Evolutionary conservation across 2,329 filamentous ascomycete genomes (phyloP).

Genomic region (Dactylonectria macrodidyma): DNA sequence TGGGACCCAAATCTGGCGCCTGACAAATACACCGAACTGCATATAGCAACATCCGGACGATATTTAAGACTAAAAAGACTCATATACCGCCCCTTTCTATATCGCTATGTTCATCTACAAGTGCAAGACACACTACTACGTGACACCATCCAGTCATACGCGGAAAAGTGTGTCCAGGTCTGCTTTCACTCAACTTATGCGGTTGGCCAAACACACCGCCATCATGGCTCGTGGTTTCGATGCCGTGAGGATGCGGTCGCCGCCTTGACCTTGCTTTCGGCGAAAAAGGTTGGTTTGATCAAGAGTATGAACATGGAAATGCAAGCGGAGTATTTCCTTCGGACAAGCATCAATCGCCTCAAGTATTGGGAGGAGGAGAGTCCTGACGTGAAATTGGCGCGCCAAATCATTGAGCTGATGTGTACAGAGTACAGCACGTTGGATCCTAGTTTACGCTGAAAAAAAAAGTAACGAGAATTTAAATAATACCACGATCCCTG

Average conservation of each 20-base stretch:
- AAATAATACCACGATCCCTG: not conserved
- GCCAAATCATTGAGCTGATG: constrained; percentile 22
- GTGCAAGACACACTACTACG: not conserved
- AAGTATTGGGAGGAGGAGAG: constrained; percentile 25
- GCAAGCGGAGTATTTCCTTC: constrained; percentile 15
- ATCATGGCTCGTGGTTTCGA: constrained; percentile 24
- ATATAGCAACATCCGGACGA: constrained; percentile 21
- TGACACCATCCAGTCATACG: constrained; percentile 7
- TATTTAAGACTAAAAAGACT: constrained; percentile 9
- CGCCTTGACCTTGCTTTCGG: constrained; percentile 7
- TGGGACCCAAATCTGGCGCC: constrained; percentile 10
- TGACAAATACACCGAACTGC: constrained; percentile 20
- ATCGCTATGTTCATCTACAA: constrained; percentile 16
- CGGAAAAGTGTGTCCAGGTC: constrained; percentile 14
- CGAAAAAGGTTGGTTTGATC: constrained; percentile 13
- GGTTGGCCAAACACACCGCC: constrained; percentile 7
- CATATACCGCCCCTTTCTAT: constrained; percentile 16
- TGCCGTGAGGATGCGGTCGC: not conserved
- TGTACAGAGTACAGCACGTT: constrained; percentile 4
- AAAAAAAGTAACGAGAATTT: not conserved
- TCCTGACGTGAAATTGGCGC: constrained; percentile 7
- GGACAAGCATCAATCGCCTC: not conserved
- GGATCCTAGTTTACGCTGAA: not conserved
- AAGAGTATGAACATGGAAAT: constrained; percentile 17
- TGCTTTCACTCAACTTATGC: constrained; percentile 13